These are phyloP conservation scores for Hypocrella siamensis DNA, from an alignment of 2,329 filamentous ascomycete species.

Conservation along the genomic window DNA sequence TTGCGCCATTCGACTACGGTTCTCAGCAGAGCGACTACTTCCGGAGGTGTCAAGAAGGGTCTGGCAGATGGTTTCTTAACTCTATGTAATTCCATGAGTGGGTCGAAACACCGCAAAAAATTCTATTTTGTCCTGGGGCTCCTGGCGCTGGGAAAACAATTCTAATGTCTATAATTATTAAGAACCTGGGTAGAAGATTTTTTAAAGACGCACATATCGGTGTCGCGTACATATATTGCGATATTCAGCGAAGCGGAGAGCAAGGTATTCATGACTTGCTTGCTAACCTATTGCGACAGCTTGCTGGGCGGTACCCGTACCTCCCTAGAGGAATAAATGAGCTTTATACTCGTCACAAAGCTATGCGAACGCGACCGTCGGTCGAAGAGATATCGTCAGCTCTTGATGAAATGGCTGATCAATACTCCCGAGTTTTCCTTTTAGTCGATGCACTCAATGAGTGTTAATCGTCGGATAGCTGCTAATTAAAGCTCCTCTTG, in stretches of 20 bases:
- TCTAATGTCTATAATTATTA: not conserved
- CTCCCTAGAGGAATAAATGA: not conserved
- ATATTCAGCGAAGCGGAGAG: not conserved
- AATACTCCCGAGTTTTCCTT: not conserved
- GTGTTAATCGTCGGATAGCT: not conserved
- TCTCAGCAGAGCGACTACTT: too few relatives aligned
- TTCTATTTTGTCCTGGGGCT: conserved; percentile 1
- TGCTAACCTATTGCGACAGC: not conserved
- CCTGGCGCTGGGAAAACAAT: conserved; percentile 1
- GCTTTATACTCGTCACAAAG: not conserved
- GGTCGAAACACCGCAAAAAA: not conserved
- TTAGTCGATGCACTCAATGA: conserved; percentile 1
- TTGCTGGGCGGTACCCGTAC: not conserved
- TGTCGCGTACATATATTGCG: conserved; percentile 1
- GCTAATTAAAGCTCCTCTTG: not conserved
- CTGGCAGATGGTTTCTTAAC: not conserved
- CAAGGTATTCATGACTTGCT: not conserved
- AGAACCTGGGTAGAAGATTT: not conserved
- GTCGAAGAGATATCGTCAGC: not conserved
- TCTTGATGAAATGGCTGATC: not conserved
- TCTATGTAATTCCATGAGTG: not conserved
- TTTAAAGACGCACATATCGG: not conserved
- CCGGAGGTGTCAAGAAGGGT: too few relatives aligned
- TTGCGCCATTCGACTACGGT: too few relatives aligned
- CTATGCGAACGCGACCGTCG: not conserved